Conservation (phyloP, 371 early-diverging fungal species). For the Entomophthora muscae region DNA sequence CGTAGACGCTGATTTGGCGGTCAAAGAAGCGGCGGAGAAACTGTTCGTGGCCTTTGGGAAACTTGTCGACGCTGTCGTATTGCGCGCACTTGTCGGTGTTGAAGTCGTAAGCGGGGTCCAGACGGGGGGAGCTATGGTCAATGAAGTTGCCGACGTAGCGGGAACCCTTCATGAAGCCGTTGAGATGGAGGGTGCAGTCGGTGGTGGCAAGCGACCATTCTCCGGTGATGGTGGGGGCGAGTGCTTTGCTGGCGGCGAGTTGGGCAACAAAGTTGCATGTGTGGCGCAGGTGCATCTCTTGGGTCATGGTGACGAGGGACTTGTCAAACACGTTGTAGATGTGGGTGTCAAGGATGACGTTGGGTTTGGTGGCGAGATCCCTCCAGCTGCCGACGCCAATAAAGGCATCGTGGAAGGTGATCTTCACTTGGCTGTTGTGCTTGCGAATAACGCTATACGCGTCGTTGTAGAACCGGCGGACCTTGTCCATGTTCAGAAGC, state of each 20-base stretch:
- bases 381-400: background rate
- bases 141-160: constrained; percentile 17
- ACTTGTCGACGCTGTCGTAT: background rate
- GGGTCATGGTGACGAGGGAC: constrained; percentile 13
- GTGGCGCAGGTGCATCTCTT: constrained; percentile 11
- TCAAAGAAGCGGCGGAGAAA: constrained; percentile 21
- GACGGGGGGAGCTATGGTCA: background rate
- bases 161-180: background rate
- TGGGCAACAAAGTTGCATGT: constrained; percentile 10
- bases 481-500: constrained; percentile 14
- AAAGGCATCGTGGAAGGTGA: constrained; percentile 10
- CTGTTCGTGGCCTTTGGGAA: background rate
- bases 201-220: constrained; percentile 57
- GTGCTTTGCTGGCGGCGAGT: constrained; percentile 7
- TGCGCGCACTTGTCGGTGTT: background rate
- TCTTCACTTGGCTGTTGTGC: background rate
- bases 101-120: background rate
- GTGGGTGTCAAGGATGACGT: constrained; percentile 21
- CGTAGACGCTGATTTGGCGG: constrained; percentile 33
- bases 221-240: constrained; percentile 44
- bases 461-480: constrained; percentile 8
- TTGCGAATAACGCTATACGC: background rate
- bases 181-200: constrained; percentile 29
- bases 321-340: constrained; percentile 27
- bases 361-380: background rate